Base-by-base conservation (phyloP, 768 basidiomycete genomes). In the Mrakia blollopis region DNA sequence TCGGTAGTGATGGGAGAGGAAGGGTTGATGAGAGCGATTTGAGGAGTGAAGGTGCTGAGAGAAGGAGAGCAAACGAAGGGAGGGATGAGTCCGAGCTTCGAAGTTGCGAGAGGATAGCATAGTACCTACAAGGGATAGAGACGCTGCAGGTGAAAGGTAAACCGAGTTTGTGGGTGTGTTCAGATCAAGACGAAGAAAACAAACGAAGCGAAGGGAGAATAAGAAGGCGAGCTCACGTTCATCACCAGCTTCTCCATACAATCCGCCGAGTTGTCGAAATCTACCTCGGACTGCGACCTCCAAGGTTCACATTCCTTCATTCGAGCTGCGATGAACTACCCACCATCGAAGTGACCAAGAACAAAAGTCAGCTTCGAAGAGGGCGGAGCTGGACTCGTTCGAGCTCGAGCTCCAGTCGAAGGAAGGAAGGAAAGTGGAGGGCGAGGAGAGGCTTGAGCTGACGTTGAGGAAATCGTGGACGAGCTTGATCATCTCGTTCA, bases 201-300 rank as follows among this genome's bases (percentile, higher is more conserved):
- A 72, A 73, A 28, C 37, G 71, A 37, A 50, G n/a, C 32, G 47
- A 14, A 41, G 32, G 74, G 32, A n/a, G 0, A 39, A 54, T 25
- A 16, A 11, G 25, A 30, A 37, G 3, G 21, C 7, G 47, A 50
- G 47, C 47, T 50, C 47, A 98, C 95, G 81, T 98, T 99, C 97
- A 99, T 98, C 80, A 99, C 97, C 10, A 99, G 88, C 84, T 99
- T 99, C 87, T 99, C 97, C 93, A 98, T 98, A 72, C 94, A 95
- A 84, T 99, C 97, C 86, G 94, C 88, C 0, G 94, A 93, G 80
- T 96, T 95, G 73, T 98, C 97, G 79, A 99, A 98, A 83, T 98
- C 94, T 9, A 86, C 85, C 30, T 93, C 90, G 3, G 89, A 87
- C 0, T 88, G 88, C 77, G 89, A 89, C 81, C 88, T 89, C 95